phyloP scores from a whole-genome alignment of 495 filamentous ascomycete genomes.

The Usnea hakonensis region DNA sequence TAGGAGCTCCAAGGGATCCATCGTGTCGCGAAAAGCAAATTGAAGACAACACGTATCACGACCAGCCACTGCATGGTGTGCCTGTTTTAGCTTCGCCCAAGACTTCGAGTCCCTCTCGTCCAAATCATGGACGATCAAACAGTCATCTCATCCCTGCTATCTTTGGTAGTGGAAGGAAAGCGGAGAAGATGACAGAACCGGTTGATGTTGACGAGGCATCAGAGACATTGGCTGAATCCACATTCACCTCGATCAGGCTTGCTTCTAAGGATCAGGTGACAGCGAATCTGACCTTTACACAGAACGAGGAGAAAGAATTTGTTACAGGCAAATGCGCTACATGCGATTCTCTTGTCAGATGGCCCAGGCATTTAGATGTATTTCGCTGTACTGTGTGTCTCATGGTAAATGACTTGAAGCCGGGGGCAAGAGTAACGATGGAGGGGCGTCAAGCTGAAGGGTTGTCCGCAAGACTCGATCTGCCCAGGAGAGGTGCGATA shows the following conservation, averaged over 20 bases:
- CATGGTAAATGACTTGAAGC: conserved; percentile 76
- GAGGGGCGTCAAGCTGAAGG: conserved; percentile 24
- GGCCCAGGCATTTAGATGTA: conserved; percentile 66
- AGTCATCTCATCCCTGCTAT: conserved; percentile 71
- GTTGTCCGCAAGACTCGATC: conserved; percentile 7
- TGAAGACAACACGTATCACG: conserved; percentile 17
- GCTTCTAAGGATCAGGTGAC: conserved; percentile 17
- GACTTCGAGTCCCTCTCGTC: conserved; percentile 6
- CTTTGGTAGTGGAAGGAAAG: conserved; percentile 44
- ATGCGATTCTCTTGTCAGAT: conserved; percentile 72
- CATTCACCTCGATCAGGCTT: not conserved
- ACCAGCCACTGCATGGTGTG: conserved; percentile 29
- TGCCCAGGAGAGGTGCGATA: conserved; percentile 13
- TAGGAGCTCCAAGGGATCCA: conserved; percentile 3
- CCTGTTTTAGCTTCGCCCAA: conserved; percentile 21
- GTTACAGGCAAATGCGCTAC: conserved; percentile 73
- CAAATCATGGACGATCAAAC: conserved; percentile 53
- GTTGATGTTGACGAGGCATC: conserved; percentile 32
- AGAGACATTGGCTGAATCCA: conserved; percentile 2
- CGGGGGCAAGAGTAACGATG: conserved; percentile 18
- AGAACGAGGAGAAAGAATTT: conserved; percentile 33
- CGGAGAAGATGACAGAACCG: conserved; percentile 34
- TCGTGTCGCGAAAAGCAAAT: not conserved
- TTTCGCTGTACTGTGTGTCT: conserved; percentile 83
- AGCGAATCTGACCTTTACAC: conserved; percentile 29